These are phyloP conservation scores for Colletotrichum sp. DNA, from an alignment of 2,329 filamentous ascomycete genomes.

Conservation along the genomic window DNA sequence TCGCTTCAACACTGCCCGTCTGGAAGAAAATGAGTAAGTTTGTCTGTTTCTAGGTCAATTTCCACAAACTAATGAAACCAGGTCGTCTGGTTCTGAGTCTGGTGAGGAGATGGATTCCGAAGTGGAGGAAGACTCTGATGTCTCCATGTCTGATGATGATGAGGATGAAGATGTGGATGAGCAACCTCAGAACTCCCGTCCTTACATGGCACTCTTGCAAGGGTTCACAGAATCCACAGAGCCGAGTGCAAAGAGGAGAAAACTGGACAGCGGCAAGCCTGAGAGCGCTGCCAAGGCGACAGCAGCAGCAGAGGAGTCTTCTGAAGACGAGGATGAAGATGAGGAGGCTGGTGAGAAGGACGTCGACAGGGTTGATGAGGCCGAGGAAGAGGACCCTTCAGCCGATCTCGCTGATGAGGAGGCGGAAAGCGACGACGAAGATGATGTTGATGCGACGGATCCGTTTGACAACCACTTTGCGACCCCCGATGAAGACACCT, in stretches of 20 bases:
- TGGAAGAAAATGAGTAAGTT: constrained; percentile 48
- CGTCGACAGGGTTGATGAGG: constrained; percentile 21
- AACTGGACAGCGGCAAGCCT: constrained; percentile 47
- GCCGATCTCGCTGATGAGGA: constrained; percentile 27
- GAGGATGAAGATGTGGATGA: constrained; percentile 50
- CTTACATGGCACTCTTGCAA: constrained; percentile 65
- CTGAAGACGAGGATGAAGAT: constrained; percentile 22
- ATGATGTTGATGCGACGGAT: constrained; percentile 58
- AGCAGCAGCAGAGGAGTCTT: neutral
- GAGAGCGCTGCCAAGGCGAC: constrained; percentile 24
- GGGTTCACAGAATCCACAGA: constrained; percentile 54
- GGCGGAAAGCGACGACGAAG: constrained; percentile 25
- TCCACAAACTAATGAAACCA: neutral
- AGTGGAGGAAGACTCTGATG: constrained; percentile 43
- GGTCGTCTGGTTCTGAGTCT: constrained; percentile 29
- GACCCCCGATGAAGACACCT: constrained; percentile 64
- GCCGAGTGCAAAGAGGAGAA: constrained; percentile 61
- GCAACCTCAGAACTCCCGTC: constrained; percentile 40
- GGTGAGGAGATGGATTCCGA: constrained; percentile 33
- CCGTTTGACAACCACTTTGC: constrained; percentile 85
- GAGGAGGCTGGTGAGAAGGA: constrained; percentile 32
- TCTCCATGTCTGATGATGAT: constrained; percentile 44
- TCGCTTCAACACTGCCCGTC: constrained; percentile 38
- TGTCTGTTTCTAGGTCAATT: neutral
- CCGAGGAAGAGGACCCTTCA: constrained; percentile 17